Percentiles rank a stretch among this genome's conserved stretches.
Conservation (phyloP, 2,329 filamentous ascomycete genomes). For the Colletotrichum sp. region DNA sequence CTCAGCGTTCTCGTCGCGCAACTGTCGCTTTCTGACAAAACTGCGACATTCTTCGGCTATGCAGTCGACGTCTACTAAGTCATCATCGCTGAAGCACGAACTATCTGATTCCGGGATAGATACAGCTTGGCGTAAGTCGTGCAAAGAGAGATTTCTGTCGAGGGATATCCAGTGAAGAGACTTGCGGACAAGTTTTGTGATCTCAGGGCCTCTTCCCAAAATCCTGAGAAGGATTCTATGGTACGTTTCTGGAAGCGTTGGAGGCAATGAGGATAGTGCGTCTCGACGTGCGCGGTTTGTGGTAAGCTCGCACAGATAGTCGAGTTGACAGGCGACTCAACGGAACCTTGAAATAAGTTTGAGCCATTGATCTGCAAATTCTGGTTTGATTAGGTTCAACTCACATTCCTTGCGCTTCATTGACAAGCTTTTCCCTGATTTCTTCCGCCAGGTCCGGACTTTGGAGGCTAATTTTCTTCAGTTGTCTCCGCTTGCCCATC, state of each 20-base stretch:
- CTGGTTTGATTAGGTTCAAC: fast-evolving
- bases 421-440: not conserved
- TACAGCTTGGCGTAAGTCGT: not conserved
- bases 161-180: not conserved
- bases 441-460: not conserved
- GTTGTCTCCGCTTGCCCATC: not conserved
- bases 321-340: not conserved
- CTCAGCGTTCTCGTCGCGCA: too few relatives aligned
- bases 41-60: not conserved
- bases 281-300: not conserved
- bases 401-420: not conserved
- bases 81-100: not conserved
- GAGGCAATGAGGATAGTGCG: not conserved
- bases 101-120: not conserved
- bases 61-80: not conserved
- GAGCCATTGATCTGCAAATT: not conserved
- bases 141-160: fast-evolving
- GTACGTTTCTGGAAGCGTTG: not conserved
- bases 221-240: not conserved
- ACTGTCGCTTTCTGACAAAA: not conserved
- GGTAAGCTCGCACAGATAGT: not conserved
- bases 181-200: not conserved
- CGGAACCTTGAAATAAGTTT: not conserved
- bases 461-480: not conserved
- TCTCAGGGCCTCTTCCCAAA: fast-evolving